Percentiles rank a stretch among this genome's conserved stretches.
These are phyloP conservation scores for Lepidium campestre DNA, from an alignment of 441 rosid genomes.

Conservation along the genomic window DNA sequence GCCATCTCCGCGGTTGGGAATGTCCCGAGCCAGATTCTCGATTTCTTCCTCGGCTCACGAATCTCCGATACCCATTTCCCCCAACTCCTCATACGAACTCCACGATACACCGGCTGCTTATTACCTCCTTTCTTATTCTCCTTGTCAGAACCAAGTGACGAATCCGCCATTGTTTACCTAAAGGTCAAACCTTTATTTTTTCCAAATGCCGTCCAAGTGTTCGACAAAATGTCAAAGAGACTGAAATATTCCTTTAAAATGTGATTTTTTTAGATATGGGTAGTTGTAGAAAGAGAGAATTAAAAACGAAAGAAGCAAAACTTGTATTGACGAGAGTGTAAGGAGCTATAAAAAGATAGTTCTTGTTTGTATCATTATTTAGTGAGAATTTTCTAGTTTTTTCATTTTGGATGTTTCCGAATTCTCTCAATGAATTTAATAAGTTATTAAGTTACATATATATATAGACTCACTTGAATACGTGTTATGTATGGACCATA, in stretches of 20 bases:
- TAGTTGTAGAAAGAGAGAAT: neutral
- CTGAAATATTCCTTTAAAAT: neutral
- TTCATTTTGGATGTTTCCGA: slow-evolving; percentile 14
- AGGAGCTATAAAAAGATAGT: slow-evolving; percentile 16
- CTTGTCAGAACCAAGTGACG: slow-evolving; percentile 3
- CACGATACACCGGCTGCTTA: slow-evolving; percentile 72
- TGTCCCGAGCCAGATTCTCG: slow-evolving; percentile 94
- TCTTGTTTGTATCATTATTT: slow-evolving; percentile 23
- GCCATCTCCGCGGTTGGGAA: slow-evolving; percentile 94
- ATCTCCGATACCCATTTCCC: slow-evolving; percentile 98
- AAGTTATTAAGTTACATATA: neutral
- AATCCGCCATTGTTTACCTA: neutral
- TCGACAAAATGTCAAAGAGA: slow-evolving; percentile 2
- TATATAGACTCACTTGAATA: neutral
- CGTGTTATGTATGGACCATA: neutral
- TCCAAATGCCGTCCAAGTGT: neutral
- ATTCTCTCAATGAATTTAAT: slow-evolving; percentile 3
- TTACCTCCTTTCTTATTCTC: slow-evolving; percentile 33
- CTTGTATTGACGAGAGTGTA: neutral
- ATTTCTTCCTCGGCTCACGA: slow-evolving; percentile 85
- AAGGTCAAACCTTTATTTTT: neutral
- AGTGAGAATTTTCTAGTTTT: slow-evolving; percentile 1
- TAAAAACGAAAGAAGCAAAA: slow-evolving; percentile 1
- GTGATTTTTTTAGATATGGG: neutral
- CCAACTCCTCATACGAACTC: slow-evolving; percentile 89